phyloP scores from a whole-genome alignment of 805 yeast species.

The Blastobotrys mokoenaii region DNA sequence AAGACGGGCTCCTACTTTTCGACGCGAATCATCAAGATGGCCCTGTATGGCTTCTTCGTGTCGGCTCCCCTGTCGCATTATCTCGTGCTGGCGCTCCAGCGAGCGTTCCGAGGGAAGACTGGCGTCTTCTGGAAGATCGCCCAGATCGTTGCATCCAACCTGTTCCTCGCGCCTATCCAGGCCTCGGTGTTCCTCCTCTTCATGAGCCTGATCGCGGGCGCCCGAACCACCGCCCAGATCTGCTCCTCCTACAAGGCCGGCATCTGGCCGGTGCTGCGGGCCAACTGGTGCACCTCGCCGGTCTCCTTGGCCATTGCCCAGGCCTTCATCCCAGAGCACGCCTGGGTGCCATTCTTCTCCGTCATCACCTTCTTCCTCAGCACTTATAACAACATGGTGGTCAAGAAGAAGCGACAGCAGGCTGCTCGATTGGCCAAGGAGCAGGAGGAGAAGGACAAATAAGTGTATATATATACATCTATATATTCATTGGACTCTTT shows the following conservation, averaged over 20 bases:
- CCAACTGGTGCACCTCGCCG: slow-evolving; percentile 33
- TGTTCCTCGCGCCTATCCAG: slow-evolving; percentile 28
- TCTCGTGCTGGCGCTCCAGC: slow-evolving; percentile 26
- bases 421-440: background rate
- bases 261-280: slow-evolving; percentile 27
- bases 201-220: slow-evolving; percentile 33
- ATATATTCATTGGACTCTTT: background rate
- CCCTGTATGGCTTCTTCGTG: slow-evolving; percentile 30
- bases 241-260: slow-evolving; percentile 23
- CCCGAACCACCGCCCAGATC: slow-evolving; percentile 23
- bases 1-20: slow-evolving; percentile 26
- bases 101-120: slow-evolving; percentile 26
- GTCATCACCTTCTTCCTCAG: slow-evolving; percentile 30
- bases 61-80: slow-evolving; percentile 33
- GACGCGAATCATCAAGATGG: slow-evolving; percentile 31
- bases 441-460: slow-evolving; percentile 1
- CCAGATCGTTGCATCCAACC: slow-evolving; percentile 30
- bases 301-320: slow-evolving; percentile 31
- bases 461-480: background rate
- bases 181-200: slow-evolving; percentile 25
- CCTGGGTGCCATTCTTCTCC: slow-evolving; percentile 35
- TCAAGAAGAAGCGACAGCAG: slow-evolving; percentile 23
- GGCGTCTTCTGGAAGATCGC: slow-evolving; percentile 24
- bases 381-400: slow-evolving; percentile 31
- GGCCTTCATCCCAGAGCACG: slow-evolving; percentile 29